Evolutionary conservation across 345 rosid genomes (phyloP).

Genomic region (Iberis pinnata): DNA sequence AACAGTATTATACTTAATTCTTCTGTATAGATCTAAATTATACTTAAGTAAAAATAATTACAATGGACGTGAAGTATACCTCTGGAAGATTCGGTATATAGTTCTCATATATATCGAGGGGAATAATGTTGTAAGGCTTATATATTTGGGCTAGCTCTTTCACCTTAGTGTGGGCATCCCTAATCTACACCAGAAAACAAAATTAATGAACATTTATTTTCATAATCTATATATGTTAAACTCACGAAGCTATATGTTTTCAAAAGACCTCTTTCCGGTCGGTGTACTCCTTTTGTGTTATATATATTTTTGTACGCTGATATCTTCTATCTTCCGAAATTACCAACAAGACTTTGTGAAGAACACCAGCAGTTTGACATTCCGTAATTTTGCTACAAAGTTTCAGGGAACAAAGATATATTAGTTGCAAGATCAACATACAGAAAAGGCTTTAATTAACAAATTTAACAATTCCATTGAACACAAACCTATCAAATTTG

Average conservation of each 20-base stretch:
- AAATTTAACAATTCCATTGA: not conserved
- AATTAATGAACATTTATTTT: constrained; percentile 35
- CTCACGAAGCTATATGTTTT: too few species aligned
- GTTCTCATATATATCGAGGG: constrained; percentile 57
- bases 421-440: too few species aligned
- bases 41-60: too few species aligned
- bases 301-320: too few species aligned
- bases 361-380: constrained; percentile 72
- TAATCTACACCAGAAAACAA: constrained; percentile 40
- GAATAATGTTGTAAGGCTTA: constrained; percentile 55
- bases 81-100: constrained; percentile 54
- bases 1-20: too few species aligned
- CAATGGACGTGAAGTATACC: constrained; percentile 29
- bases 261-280: too few species aligned
- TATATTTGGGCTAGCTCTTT: constrained; percentile 53
- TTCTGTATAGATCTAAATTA: too few species aligned
- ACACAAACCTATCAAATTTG: constrained; percentile 62
- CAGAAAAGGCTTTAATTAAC: too few species aligned
- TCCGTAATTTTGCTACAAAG: constrained; percentile 56
- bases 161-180: constrained; percentile 55
- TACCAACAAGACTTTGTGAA: constrained; percentile 67
- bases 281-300: too few species aligned
- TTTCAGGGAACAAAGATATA: constrained; percentile 2
- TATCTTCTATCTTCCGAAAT: constrained; percentile 63
- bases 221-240: too few species aligned